Conservation (phyloP, 2,329 filamentous ascomycete genomes). For the Claviceps pazoutovae region DNA sequence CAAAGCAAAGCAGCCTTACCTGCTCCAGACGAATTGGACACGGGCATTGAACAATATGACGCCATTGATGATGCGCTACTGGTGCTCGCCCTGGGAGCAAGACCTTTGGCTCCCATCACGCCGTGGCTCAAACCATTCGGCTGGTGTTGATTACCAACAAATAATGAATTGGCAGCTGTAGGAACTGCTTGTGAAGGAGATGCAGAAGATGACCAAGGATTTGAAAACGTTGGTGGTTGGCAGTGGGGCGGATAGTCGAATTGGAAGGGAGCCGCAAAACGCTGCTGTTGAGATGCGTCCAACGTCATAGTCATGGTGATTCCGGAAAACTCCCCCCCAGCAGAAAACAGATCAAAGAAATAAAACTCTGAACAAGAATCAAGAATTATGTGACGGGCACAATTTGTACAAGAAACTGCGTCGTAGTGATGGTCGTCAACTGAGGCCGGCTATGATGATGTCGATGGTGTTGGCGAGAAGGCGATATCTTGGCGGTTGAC, state of each 20-base stretch:
- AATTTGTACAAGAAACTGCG: neutral
- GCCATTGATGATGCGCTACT: constrained; percentile 48
- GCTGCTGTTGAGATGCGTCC: constrained; percentile 66
- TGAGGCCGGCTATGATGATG: neutral
- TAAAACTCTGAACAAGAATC: too few relatives aligned
- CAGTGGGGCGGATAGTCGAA: constrained; percentile 54
- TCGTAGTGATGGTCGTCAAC: neutral
- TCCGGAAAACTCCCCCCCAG: neutral
- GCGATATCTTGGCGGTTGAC: neutral
- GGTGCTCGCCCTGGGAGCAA: constrained; percentile 40
- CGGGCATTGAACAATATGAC: constrained; percentile 57
- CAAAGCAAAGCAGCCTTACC: constrained; percentile 29
- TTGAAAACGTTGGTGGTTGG: constrained; percentile 65
- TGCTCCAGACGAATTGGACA: constrained; percentile 55
- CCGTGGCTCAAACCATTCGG: constrained; percentile 35
- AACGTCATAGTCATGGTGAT: constrained; percentile 85
- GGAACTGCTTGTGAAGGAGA: constrained; percentile 29
- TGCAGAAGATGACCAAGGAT: constrained; percentile 64
- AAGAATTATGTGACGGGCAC: neutral
- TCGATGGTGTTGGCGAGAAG: neutral
- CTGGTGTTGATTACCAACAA: constrained; percentile 38
- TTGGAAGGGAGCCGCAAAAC: constrained; percentile 58
- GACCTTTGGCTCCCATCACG: constrained; percentile 32
- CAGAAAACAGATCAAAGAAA: neutral
- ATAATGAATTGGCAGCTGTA: constrained; percentile 46